These are phyloP conservation scores for Microcos paniculata DNA, from an alignment of 345 rosid genomes.

Conservation along the genomic window DNA sequence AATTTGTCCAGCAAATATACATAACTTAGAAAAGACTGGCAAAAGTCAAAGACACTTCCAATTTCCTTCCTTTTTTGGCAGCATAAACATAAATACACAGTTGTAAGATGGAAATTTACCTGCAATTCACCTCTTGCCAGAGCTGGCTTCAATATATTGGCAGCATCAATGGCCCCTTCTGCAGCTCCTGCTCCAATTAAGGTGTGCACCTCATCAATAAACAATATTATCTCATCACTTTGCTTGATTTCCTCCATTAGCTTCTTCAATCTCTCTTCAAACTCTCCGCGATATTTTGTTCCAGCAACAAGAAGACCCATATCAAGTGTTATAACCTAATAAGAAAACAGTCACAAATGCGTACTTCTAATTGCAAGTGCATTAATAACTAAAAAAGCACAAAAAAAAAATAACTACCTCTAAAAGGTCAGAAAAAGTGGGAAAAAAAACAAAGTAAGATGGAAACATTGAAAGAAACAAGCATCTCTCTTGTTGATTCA, in stretches of 20 bases:
- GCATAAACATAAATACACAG: background rate
- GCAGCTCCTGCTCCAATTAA: constrained; percentile 99
- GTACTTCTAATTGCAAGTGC: background rate
- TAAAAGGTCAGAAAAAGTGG: background rate
- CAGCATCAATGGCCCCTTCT: constrained; percentile 99
- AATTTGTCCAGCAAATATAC: background rate
- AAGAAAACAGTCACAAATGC: background rate
- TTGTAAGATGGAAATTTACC: constrained; percentile 40
- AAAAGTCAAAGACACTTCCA: background rate
- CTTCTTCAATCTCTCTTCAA: constrained; percentile 97
- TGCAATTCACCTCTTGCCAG: constrained; percentile 99
- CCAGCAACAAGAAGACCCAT: constrained; percentile 99
- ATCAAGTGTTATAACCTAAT: constrained; percentile 92
- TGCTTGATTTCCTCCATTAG: constrained; percentile 99
- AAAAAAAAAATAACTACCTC: background rate
- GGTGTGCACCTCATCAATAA: constrained; percentile 99
- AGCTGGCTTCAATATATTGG: constrained; percentile 97
- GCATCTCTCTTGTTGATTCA: background rate
- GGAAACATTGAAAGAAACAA: background rate
- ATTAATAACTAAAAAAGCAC: background rate
- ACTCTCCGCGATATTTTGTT: constrained; percentile 96
- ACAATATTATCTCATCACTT: constrained; percentile 93
- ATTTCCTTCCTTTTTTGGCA: background rate
- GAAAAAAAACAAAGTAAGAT: background rate
- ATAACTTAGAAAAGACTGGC: background rate